Percentiles rank a stretch among this genome's conserved stretches.
Evolutionary conservation across 2,329 filamentous ascomycete genomes (phyloP).

Genomic region (Tolypocladium inflatum): DNA sequence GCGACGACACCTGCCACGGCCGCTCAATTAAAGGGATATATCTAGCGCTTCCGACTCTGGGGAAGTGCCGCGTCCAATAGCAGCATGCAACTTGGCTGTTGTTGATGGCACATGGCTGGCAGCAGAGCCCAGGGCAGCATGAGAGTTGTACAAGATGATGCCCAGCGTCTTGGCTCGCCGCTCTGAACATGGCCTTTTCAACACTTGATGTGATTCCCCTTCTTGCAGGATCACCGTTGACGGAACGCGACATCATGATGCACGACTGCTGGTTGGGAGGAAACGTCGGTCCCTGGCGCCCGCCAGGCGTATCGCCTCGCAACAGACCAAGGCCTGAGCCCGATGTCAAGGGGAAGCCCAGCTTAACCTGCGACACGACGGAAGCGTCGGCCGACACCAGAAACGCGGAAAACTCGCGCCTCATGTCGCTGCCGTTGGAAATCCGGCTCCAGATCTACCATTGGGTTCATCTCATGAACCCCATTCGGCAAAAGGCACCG

Average conservation of each 20-base stretch:
- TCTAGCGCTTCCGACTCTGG: background rate
- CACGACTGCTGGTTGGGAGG: background rate
- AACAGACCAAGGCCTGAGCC: background rate
- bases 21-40: background rate
- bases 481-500: constrained; percentile 27
- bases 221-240: background rate
- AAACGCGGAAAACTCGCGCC: background rate
- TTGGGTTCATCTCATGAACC: constrained; percentile 28
- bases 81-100: background rate
- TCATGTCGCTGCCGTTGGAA: constrained; percentile 31
- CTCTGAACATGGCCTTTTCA: too few species aligned
- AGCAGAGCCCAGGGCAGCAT: background rate
- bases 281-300: background rate
- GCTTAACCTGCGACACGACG: too few species aligned
- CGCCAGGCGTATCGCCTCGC: background rate
- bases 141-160: background rate
- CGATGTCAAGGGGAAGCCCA: background rate
- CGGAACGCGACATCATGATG: background rate
- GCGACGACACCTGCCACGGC: background rate
- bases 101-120: background rate
- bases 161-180: background rate
- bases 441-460: constrained; percentile 37
- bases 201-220: background rate
- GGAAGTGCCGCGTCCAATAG: background rate
- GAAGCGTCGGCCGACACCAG: background rate